Evolutionary conservation across 1,284 basidiomycete genomes (phyloP).

Genomic region (Cutaneotrichosporon cutaneum): DNA sequence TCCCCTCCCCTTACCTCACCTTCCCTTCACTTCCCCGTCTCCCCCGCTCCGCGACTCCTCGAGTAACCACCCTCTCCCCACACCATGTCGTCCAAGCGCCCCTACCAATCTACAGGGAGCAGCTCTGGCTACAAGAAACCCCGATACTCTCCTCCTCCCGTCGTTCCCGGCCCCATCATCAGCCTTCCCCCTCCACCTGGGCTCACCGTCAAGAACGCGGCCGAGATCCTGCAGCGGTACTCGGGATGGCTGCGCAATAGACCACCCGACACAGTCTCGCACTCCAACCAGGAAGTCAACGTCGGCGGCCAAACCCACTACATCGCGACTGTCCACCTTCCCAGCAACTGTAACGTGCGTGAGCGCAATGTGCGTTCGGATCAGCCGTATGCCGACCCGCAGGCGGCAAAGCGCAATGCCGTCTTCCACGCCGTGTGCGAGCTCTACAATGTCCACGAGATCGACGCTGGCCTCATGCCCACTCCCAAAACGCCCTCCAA

Average conservation of each 20-base stretch:
- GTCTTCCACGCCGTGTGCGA: constrained; percentile 20
- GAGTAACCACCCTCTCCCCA: background rate
- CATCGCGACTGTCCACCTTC: constrained; percentile 6
- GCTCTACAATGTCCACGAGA: constrained; percentile 26
- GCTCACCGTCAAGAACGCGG: constrained; percentile 7
- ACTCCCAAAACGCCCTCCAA: constrained; percentile 22
- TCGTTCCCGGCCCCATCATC: background rate
- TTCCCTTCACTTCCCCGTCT: background rate
- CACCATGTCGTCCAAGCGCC: background rate
- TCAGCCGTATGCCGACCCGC: constrained; percentile 13
- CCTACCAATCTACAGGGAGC: background rate
- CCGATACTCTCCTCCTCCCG: background rate
- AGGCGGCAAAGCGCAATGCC: constrained; percentile 30
- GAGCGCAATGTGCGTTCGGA: background rate
- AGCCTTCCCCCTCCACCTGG: background rate
- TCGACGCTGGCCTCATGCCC: constrained; percentile 24
- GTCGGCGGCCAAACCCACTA: background rate
- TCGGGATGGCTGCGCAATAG: constrained; percentile 21
- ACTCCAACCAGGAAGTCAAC: background rate
- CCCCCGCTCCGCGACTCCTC: too few species aligned
- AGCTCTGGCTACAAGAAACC: background rate
- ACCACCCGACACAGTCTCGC: constrained; percentile 13
- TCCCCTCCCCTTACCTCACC: background rate
- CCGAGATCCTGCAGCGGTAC: constrained; percentile 16
- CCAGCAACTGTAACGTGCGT: constrained; percentile 19